These are phyloP conservation scores for Trypanosoma platydactyli DNA, from an alignment of 208 protist species.

Conservation along the genomic window DNA sequence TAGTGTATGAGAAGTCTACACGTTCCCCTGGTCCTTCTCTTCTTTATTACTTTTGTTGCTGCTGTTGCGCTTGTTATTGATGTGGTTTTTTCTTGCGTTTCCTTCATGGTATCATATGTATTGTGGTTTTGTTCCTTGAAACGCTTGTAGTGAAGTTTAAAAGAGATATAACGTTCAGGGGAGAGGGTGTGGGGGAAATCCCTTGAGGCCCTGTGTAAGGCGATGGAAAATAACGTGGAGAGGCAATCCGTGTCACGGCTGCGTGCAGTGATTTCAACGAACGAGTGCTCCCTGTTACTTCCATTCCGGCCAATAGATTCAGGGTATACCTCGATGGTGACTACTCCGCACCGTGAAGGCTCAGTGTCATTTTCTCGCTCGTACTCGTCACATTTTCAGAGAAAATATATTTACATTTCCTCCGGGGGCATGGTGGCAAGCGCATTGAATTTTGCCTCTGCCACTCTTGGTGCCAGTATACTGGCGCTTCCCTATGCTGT, in stretches of 20 bases:
- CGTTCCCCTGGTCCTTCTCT: background rate
- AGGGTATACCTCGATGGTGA: background rate
- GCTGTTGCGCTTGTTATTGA: background rate
- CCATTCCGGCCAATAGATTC: background rate
- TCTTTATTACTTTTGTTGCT: slow-evolving; percentile 13
- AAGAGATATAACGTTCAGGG: no score
- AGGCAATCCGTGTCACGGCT: background rate
- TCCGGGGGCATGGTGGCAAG: slow-evolving; percentile 63
- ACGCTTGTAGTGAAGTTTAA: no score
- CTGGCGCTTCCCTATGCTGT: slow-evolving; percentile 79
- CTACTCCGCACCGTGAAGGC: background rate
- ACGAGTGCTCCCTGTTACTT: slow-evolving; percentile 1
- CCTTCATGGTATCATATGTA: no score
- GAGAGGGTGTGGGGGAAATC: no score
- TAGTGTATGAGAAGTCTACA: no score
- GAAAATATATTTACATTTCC: slow-evolving; percentile 51
- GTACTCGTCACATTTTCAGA: slow-evolving; percentile 51
- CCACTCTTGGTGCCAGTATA: slow-evolving; percentile 72
- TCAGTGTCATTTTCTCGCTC: slow-evolving; percentile 9
- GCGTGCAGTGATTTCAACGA: background rate
- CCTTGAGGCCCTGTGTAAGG: no score
- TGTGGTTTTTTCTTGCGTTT: background rate
- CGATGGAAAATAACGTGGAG: background rate
- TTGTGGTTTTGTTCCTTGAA: no score
- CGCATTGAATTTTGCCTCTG: slow-evolving; percentile 79